These are phyloP conservation scores for Beauveria rudraprayagi DNA, from an alignment of 2,329 filamentous ascomycete species.

Conservation along the genomic window DNA sequence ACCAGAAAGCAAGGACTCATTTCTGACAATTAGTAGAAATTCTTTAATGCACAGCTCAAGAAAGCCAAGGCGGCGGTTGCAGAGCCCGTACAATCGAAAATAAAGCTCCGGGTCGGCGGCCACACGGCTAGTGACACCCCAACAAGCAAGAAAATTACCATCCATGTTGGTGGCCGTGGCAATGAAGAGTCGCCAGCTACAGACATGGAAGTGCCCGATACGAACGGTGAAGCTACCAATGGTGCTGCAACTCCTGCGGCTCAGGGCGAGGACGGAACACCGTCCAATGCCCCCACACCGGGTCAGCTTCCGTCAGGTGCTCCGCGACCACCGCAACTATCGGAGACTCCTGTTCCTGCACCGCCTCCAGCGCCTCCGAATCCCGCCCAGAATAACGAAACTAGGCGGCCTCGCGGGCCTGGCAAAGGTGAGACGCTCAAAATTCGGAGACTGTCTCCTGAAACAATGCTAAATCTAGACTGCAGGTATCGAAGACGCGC, in stretches of 20 bases:
- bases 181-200: slow-evolving; percentile 45
- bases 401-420: slow-evolving; percentile 28
- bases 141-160: slow-evolving; percentile 58
- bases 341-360: slow-evolving; percentile 14
- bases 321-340: background rate
- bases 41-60: slow-evolving; percentile 60
- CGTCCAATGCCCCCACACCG: background rate
- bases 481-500: slow-evolving; percentile 48
- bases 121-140: slow-evolving; percentile 35
- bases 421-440: slow-evolving; percentile 32
- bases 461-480: slow-evolving; percentile 20
- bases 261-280: background rate
- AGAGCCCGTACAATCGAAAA: slow-evolving; percentile 66
- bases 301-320: slow-evolving; percentile 11
- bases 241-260: slow-evolving; percentile 2
- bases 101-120: slow-evolving; percentile 68
- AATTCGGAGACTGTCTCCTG: background rate
- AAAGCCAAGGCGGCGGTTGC: slow-evolving; percentile 65
- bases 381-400: slow-evolving; percentile 26
- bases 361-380: slow-evolving; percentile 16
- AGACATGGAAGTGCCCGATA: slow-evolving; percentile 28
- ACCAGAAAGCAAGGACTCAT: too few species aligned
- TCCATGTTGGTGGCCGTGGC: slow-evolving; percentile 57
- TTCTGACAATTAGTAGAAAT: slow-evolving; percentile 41
- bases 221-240: slow-evolving; percentile 14